A percentile compares a stretch with the other conserved stretches of the same genome.
These are phyloP conservation scores for Xanthoceras sorbifolium DNA, from an alignment of 345 rosid species.

Conservation along the genomic window DNA sequence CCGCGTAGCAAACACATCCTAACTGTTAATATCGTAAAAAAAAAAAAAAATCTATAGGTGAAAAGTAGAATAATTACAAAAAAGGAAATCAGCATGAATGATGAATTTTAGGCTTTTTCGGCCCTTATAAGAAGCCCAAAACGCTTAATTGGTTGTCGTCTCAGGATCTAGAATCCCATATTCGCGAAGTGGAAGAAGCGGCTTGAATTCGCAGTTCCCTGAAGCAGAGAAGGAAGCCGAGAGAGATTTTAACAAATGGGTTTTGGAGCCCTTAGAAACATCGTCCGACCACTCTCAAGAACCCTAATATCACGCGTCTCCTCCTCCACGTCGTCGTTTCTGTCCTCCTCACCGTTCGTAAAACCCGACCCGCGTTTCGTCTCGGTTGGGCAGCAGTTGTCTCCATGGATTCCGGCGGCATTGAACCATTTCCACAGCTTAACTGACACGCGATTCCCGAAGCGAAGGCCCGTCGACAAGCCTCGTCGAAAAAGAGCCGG, in stretches of 20 bases:
- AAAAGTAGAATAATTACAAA: too few species aligned
- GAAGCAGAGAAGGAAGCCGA: not conserved
- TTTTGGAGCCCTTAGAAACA: slow-evolving; percentile 49
- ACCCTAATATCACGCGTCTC: slow-evolving; percentile 38
- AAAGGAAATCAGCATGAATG: too few species aligned
- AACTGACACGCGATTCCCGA: slow-evolving; percentile 69
- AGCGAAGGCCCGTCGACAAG: slow-evolving; percentile 75
- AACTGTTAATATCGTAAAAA: too few species aligned
- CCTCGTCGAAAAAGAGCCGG: slow-evolving; percentile 74
- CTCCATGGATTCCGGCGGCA: slow-evolving; percentile 41
- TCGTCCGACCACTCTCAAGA: slow-evolving; percentile 53
- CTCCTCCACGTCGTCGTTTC: slow-evolving; percentile 27
- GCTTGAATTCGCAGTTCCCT: not conserved
- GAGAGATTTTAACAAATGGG: slow-evolving; percentile 32
- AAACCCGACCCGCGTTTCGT: slow-evolving; percentile 29
- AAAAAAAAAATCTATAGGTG: too few species aligned
- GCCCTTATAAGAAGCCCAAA: not conserved
- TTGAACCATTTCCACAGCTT: slow-evolving; percentile 50
- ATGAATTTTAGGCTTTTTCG: too few species aligned
- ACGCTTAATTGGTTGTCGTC: not conserved
- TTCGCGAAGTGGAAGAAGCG: not conserved
- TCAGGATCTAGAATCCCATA: too few species aligned
- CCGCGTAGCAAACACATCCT: too few species aligned
- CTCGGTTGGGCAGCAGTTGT: slow-evolving; percentile 22
- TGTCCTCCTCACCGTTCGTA: slow-evolving; percentile 16